Evolutionary conservation across 345 rosid species (phyloP).

Genomic region (Gossypium bickii): DNA sequence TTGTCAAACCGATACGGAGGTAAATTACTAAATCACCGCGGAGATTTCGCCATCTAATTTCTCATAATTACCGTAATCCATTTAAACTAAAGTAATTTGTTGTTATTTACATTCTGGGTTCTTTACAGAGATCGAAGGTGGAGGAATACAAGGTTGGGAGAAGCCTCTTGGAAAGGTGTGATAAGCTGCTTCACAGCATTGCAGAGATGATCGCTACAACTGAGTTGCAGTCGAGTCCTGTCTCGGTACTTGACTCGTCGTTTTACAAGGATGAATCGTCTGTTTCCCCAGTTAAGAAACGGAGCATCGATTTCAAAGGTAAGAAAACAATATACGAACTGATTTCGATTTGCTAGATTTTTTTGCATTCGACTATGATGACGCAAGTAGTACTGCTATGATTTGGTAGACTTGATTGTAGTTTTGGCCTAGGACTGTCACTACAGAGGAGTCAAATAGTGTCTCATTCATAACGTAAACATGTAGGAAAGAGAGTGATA

Average conservation of each 20-base stretch:
- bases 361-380: slow-evolving; percentile 19
- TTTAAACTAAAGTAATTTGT: not conserved
- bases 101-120: not conserved
- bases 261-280: slow-evolving; percentile 78
- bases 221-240: slow-evolving; percentile 90
- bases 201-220: slow-evolving; percentile 65
- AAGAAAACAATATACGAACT: too few relatives aligned
- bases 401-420: too few relatives aligned
- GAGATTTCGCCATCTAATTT: not conserved
- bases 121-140: slow-evolving; percentile 45
- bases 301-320: slow-evolving; percentile 65
- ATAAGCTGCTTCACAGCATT: slow-evolving; percentile 77
- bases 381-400: slow-evolving; percentile 15
- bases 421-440: too few relatives aligned
- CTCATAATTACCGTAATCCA: not conserved
- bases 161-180: slow-evolving; percentile 76
- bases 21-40: slow-evolving; percentile 11
- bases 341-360: slow-evolving; percentile 11
- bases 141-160: slow-evolving; percentile 64
- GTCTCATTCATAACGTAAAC: too few relatives aligned
- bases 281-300: slow-evolving; percentile 79
- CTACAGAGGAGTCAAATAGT: too few relatives aligned
- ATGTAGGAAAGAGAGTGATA: too few relatives aligned
- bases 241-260: slow-evolving; percentile 83
- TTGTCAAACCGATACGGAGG: slow-evolving; percentile 61